phyloP scores from a whole-genome alignment of 2,329 filamentous ascomycete genomes.

The Blastomyces parvus region DNA sequence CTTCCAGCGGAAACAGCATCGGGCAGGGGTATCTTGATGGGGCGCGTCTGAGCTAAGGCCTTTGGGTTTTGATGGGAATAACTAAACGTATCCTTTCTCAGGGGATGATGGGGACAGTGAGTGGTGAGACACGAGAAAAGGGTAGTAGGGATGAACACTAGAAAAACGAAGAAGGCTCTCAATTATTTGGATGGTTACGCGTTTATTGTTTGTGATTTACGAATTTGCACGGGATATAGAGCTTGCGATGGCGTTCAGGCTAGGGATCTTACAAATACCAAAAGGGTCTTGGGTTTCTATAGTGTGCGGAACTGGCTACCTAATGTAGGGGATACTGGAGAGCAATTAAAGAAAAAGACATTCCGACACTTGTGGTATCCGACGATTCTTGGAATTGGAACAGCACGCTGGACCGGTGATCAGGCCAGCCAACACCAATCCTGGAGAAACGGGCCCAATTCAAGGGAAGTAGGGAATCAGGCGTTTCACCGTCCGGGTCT shows the following conservation, averaged over 20 bases:
- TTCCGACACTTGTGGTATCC: neutral
- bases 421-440: neutral
- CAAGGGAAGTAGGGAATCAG: neutral
- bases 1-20: slow-evolving; percentile 56
- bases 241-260: neutral
- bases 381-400: neutral
- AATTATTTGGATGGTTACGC: neutral
- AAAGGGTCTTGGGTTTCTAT: slow-evolving; percentile 1
- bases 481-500: slow-evolving; percentile 45
- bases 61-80: neutral
- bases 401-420: neutral
- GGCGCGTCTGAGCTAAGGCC: neutral
- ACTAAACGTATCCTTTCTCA: neutral
- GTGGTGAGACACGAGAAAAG: neutral
- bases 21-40: slow-evolving; percentile 12
- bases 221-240: neutral
- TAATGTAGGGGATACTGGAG: neutral
- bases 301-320: neutral
- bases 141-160: neutral
- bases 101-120: neutral
- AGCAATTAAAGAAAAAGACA: neutral
- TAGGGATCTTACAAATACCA: neutral
- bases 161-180: neutral
- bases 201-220: neutral
- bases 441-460: neutral